Evolutionary conservation across 306 rosid species (phyloP), one percentile per base, ranked within the genome.

Genomic region (Pyrus bretschneideri): DNA sequence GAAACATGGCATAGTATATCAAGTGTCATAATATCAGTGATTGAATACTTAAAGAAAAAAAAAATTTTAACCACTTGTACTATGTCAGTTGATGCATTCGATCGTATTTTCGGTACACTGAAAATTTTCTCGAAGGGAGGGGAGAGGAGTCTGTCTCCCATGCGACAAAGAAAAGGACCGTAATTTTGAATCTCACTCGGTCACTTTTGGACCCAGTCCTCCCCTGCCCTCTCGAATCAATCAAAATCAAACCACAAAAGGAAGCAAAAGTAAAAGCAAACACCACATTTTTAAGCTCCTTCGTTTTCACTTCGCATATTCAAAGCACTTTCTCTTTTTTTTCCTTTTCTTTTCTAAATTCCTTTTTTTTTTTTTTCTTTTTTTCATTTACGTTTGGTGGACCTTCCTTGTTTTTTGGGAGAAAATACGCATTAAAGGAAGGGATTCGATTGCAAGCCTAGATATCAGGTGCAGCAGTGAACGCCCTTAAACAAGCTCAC

Each of bases 131-230:
- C 9, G 2, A 6, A 35, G 2, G 40, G 9, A 35, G 38, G 8
- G 8, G 38, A 6, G 80, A 84, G 85, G 91, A 87, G 89, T 88
- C 85, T 88, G 91, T 86, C 90, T 83, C 90, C 88, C 85, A 85
- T 83, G 87, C 87, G 85, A 78, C 82, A 73, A 44, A 57, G 51
- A 74, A 73, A 80, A 49, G 80, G 86, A 76, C 72, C 72, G 75
- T 69, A 69, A 75, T 72, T 93, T 88, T 91, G 91, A 85, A 91
- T 81, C 86, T 80, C 67, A 75, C 88, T 88, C 89, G 90, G 81
- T 88, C 79, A 86, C 79, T 67, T 88, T 88, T 88, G 87, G 96
- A 88, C 93, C 89, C 69, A 76, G 81, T 87, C 76, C 84, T 86
- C 89, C 11, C 44, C 44, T 40, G 2, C 3, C 44, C 11, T 87